Percentiles rank a stretch among this genome's conserved stretches.
Evolutionary conservation across 1,284 basidiomycete species (phyloP).

Genomic region (Melampsora larici-populina): DNA sequence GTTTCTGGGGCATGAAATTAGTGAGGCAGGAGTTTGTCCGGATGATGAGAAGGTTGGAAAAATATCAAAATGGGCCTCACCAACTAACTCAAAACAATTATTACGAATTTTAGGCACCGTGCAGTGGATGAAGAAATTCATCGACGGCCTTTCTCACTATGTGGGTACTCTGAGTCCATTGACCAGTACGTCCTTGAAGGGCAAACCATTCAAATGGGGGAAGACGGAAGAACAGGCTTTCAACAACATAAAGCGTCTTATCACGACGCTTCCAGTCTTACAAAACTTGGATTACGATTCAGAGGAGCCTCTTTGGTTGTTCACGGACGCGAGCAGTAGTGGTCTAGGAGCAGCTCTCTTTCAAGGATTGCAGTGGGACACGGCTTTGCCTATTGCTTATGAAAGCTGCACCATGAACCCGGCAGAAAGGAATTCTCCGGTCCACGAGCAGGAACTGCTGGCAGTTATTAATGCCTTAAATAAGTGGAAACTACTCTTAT

Average conservation of each 20-base stretch:
- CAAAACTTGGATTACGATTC: too few species aligned
- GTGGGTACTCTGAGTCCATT: slow-evolving; percentile 53
- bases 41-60: too few species aligned
- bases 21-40: slow-evolving; percentile 48
- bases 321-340: too few species aligned
- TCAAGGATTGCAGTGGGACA: slow-evolving; percentile 20
- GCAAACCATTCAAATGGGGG: slow-evolving; percentile 50
- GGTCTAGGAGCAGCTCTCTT: too few species aligned
- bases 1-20: slow-evolving; percentile 56
- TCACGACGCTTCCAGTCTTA: too few species aligned
- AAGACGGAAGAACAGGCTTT: not conserved
- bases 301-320: too few species aligned
- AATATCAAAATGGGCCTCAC: too few species aligned
- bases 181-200: slow-evolving; percentile 49
- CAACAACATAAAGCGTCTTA: not conserved
- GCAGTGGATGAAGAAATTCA: too few species aligned
- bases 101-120: too few species aligned
- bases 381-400: slow-evolving; percentile 38
- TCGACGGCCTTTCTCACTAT: slow-evolving; percentile 52
- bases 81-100: too few species aligned
- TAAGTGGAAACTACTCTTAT: not conserved
- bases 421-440: slow-evolving; percentile 44
- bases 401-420: slow-evolving; percentile 32
- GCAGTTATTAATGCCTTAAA: slow-evolving; percentile 42
- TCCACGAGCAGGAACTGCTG: slow-evolving; percentile 44